Base-by-base conservation (phyloP, 257 asterid genomes). In the Misopates orontium region DNA sequence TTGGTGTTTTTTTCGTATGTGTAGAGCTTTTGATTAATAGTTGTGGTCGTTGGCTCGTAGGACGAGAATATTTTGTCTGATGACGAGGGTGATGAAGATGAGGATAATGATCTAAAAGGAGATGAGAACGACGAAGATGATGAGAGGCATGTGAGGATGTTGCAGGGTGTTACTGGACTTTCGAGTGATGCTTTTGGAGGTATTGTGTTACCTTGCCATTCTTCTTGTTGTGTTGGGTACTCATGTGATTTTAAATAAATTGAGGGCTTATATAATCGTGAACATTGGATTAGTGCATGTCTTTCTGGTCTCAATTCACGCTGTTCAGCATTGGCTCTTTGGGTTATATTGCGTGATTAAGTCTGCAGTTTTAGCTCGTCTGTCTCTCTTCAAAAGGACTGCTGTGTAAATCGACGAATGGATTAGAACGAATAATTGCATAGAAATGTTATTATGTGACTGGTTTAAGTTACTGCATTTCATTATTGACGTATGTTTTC, bases 1-100 rank as follows among this genome's bases (percentile, higher is more conserved):
- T n/a, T n/a, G n/a, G n/a, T n/a, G n/a, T n/a, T n/a, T n/a, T n/a
- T n/a, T n/a, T n/a, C n/a, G n/a, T n/a, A n/a, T n/a, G n/a, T n/a
- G n/a, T n/a, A n/a, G n/a, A n/a, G n/a, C n/a, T n/a, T 1, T 24
- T 68, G 68, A 44, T 40, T 54, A n/a, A 17, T 6, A 1, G 15
- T 0, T 32, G 41, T 47, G 24, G 1, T 48, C 25, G 49, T 78
- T 62, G 51, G 55, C 63, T 54, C 73, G 56, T 67, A 88, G 95
- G 96, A 94, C 76, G 92, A 77, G 77, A 80, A 84, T 61, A 90
- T 90, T n/a, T 73, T 72, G 32, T 90, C 97, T 0, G 97, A 89
- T 66, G 97, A 85, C 0, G 88, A 76, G 25, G 87, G 73, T 41
- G 78, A 69, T 9, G 87, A 77, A 1, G 75, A 62, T 45, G 80